Base-by-base conservation (phyloP, 108 stramenopile genomes). In the Pseudonitzschia multistriata region DNA sequence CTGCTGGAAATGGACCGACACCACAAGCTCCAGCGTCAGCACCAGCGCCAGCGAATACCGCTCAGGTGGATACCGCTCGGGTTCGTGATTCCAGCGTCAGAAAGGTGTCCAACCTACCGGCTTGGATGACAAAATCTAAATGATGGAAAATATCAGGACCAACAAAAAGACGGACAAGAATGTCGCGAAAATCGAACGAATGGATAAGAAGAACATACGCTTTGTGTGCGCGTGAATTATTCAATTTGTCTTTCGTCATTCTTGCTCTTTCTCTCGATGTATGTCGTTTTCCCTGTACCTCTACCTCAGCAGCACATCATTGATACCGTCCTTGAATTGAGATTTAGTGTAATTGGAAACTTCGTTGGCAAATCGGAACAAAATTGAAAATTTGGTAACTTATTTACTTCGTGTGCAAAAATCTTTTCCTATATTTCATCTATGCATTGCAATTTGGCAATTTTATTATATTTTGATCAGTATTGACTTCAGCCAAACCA, bases 91-190 rank as follows among this genome's bases (percentile, higher is more conserved):
- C 93, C 22, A 85, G 93, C 59, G 79, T 81, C 27, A 77, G 94
- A 40, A 89, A 79, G 57, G 94, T 95, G 4, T 89, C 88, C 5
- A 95, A 95, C 75, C 73, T 95, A 22, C 94, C 94, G 29, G 94
- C 94, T 7, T 95, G 94, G 94, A 95, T 95, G 93, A 94, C 87
- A 25, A 64, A 64, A 47, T 42, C 37, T 29, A 45, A 13, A 45
- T 59, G 42, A 45, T 45, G 42, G 5, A 17, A 45, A 45, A 10
- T 17, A 17, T 17, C 42, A 2, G 42, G 17, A 45, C 8, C 42
- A 17, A 17, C 17, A 45, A 45, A 45, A 3, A 1, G 17, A 6
- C 8, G 8, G 3, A 45, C 17, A 1, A 45, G 17, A 17, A 17
- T 17, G 17, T 17, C 15, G 17, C 7, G 17, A 17, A 45, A 45